Evolutionary conservation across 2,329 filamentous ascomycete species (phyloP).

Genomic region (Anisogramma anomala): DNA sequence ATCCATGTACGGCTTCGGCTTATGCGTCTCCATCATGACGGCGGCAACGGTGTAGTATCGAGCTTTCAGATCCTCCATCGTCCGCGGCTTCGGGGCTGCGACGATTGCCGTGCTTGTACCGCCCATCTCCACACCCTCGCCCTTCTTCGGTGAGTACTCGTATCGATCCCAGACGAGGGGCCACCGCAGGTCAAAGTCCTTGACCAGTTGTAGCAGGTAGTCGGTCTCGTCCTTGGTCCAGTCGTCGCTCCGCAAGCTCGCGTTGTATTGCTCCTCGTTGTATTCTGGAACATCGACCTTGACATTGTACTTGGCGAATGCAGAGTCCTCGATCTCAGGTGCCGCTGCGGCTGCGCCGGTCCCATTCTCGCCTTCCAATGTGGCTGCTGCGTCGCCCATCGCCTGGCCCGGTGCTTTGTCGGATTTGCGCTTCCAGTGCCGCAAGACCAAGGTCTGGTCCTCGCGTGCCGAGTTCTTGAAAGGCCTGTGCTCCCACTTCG

Average conservation of each 20-base stretch:
- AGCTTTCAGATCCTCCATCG: slow-evolving; percentile 82
- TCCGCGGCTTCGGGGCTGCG: slow-evolving; percentile 43
- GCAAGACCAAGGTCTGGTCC: slow-evolving; percentile 55
- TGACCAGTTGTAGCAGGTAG: slow-evolving; percentile 66
- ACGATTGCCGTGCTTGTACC: slow-evolving; percentile 43
- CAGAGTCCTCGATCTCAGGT: slow-evolving; percentile 39
- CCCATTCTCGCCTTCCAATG: slow-evolving; percentile 22
- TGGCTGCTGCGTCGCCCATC: slow-evolving; percentile 24
- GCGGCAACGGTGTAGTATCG: slow-evolving; percentile 82
- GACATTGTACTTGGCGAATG: slow-evolving; percentile 82
- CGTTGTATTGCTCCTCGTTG: slow-evolving; percentile 74
- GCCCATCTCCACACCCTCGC: slow-evolving; percentile 33
- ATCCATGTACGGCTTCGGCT: slow-evolving; percentile 77
- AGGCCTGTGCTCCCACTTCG: slow-evolving; percentile 53
- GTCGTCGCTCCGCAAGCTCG: slow-evolving; percentile 58
- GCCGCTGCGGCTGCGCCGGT: slow-evolving; percentile 17
- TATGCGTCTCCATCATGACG: slow-evolving; percentile 68
- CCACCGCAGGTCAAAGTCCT: slow-evolving; percentile 81
- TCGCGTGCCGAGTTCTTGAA: slow-evolving; percentile 70
- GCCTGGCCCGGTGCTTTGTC: slow-evolving; percentile 28
- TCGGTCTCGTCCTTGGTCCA: slow-evolving; percentile 94
- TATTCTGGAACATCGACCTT: slow-evolving; percentile 69
- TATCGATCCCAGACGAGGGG: slow-evolving; percentile 87
- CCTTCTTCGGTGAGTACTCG: slow-evolving; percentile 49
- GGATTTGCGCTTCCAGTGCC: slow-evolving; percentile 67